Percentiles rank a stretch among this genome's conserved stretches.
Evolutionary conservation across 306 rosid genomes (phyloP).

Genomic region (Vigna angularis): DNA sequence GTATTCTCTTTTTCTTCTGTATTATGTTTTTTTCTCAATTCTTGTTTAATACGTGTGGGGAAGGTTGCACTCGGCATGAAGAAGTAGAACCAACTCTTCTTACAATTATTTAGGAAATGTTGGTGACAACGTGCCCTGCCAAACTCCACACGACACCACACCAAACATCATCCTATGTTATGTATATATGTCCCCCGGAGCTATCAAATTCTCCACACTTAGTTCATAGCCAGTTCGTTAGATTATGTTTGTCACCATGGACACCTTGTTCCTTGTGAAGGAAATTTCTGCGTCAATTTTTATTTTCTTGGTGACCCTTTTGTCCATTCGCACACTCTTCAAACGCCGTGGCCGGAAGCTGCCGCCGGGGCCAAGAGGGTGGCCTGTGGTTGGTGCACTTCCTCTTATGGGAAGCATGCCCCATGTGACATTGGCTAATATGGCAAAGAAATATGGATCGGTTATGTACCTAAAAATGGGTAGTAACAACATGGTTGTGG

Average conservation of each 20-base stretch:
- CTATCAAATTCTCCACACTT: neutral
- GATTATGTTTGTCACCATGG: neutral
- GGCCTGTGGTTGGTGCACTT: constrained; percentile 40
- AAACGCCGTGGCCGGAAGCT: neutral
- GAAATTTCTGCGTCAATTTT: constrained; percentile 2
- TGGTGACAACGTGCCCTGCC: neutral
- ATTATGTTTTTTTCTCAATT: neutral
- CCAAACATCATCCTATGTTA: neutral
- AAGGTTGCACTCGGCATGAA: neutral
- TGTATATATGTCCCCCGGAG: neutral
- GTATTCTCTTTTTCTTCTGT: neutral
- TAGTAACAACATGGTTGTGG: constrained; percentile 39
- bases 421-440: constrained; percentile 32
- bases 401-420: constrained; percentile 48
- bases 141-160: neutral
- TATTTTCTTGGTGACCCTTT: constrained; percentile 32
- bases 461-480: constrained; percentile 44
- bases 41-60: too few species aligned
- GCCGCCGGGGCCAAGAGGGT: constrained; percentile 45
- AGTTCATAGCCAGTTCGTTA: neutral
- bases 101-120: neutral
- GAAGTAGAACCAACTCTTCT: neutral
- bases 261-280: constrained; percentile 17
- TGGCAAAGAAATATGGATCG: constrained; percentile 47
- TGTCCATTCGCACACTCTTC: neutral